Evolutionary conservation across 495 filamentous ascomycete species (phyloP), one percentile per base, ranked within the genome.

Genomic region (Daldinia bambusicola): DNA sequence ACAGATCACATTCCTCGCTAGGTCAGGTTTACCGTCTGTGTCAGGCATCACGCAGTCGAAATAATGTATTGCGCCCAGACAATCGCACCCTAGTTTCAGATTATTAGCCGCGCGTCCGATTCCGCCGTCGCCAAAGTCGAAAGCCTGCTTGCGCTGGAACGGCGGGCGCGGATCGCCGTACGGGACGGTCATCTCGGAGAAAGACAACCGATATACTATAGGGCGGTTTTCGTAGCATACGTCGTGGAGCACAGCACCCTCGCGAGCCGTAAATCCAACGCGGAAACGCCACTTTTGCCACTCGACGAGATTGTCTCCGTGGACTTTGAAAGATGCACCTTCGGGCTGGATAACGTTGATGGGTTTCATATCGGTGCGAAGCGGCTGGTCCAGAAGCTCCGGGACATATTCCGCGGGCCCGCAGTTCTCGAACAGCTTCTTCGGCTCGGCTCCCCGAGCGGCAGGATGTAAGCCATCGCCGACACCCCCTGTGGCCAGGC

Each of bases 141-240:
- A 94, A 0, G 91, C 92, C 14, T 90, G 87, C 77, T 93, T 94
- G 66, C 89, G 88, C 70, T 93, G 91, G 76, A 89, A 92, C 0
- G 92, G 92, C 8, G 86, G 82, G 1, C 91, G 82, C 2, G 92
- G 90, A 71, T 92, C 90, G 0, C 86, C 91, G 69, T 94, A 93
- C 3, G 92, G 92, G 16, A 93, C 90, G 53, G 88, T 88, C 92
- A 94, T 94, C 75, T 94, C 92, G 36, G 85, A 88, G 14, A 94
- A 79, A 10, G 86, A 86, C 2, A 94, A 76, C 2, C 92, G 84
- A 79, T 91, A 92, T 68, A 94, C 85, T 2, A 94, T 76, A 14
- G 83, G 86, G 12, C 88, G 82, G 66, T 84, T 84, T 70, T 91
- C 90, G 74, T 93, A 94, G 67, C 85, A 83, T 6, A 92, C 84